A percentile compares a stretch with the other conserved stretches of the same genome.
phyloP scores from a whole-genome alignment of 257 asterid species.

The Thymus quinquecostatus region DNA sequence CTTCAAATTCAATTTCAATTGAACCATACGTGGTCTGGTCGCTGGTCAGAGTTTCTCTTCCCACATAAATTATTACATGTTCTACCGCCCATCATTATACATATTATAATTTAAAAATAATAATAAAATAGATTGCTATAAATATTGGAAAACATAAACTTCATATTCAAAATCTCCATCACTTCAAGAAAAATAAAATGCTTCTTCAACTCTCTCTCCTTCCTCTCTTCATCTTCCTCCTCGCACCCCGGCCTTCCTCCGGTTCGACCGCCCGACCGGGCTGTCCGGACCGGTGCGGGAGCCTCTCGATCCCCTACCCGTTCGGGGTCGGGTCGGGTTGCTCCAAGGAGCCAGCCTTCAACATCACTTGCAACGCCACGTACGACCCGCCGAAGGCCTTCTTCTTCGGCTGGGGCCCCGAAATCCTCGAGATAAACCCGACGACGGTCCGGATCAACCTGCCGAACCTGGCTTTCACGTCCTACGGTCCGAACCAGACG shows the following conservation, averaged over 20 bases:
- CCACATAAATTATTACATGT: too few relatives aligned
- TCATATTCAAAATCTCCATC: too few relatives aligned
- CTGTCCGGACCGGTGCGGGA: slow-evolving; percentile 27
- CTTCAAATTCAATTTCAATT: too few relatives aligned
- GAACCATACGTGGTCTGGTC: too few relatives aligned
- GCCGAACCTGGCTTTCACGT: slow-evolving; percentile 1
- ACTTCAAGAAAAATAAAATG: slow-evolving; percentile 1
- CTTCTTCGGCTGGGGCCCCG: neutral
- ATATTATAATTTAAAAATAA: neutral
- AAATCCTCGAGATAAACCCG: slow-evolving; percentile 8
- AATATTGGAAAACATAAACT: too few relatives aligned
- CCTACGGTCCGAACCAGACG: neutral
- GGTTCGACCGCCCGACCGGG: slow-evolving; percentile 22
- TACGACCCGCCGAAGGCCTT: slow-evolving; percentile 4
- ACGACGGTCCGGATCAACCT: slow-evolving; percentile 7
- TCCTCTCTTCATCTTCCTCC: neutral
- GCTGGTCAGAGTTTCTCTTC: too few relatives aligned
- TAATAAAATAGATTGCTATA: too few relatives aligned
- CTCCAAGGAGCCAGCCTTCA: slow-evolving; percentile 6
- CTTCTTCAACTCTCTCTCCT: neutral
- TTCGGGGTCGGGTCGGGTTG: slow-evolving; percentile 27
- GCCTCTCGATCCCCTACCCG: slow-evolving; percentile 17
- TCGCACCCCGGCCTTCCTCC: neutral
- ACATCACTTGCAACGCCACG: slow-evolving; percentile 12
- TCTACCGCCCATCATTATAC: neutral